Evolutionary conservation across 345 rosid species (phyloP).

Genomic region (Sonneratia alba): DNA sequence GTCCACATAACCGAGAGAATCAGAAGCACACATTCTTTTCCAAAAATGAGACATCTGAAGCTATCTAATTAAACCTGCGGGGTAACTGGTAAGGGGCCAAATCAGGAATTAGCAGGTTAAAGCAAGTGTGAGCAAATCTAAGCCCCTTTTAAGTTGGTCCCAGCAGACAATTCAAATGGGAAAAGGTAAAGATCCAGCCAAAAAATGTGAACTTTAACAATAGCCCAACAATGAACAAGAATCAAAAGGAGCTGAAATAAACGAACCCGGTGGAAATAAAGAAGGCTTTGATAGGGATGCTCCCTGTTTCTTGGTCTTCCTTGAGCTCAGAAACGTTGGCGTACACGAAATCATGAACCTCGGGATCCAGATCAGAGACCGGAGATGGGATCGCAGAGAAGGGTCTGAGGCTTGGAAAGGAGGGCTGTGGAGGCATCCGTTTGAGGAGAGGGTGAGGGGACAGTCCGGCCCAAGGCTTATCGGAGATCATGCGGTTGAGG

Average conservation of each 20-base stretch:
- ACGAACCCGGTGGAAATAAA: conserved; percentile 74
- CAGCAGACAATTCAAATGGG: not conserved
- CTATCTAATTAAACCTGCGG: not conserved
- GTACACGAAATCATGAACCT: not conserved
- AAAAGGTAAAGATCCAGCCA: not conserved
- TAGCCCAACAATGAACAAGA: not conserved
- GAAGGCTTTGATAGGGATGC: conserved; percentile 72
- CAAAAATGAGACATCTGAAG: not conserved
- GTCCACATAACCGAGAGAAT: not conserved
- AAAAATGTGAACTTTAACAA: not conserved
- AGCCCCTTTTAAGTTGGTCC: not conserved
- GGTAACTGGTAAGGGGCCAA: not conserved
- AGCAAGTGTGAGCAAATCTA: not conserved
- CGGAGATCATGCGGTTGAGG: conserved; percentile 18
- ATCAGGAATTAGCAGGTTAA: not conserved
- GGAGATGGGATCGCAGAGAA: conserved; percentile 54
- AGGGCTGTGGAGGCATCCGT: not conserved
- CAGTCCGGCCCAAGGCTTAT: conserved; percentile 7
- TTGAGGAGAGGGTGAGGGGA: conserved; percentile 4
- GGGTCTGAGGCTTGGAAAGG: conserved; percentile 18
- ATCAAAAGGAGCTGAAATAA: not conserved
- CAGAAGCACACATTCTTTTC: not conserved
- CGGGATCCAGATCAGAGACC: not conserved
- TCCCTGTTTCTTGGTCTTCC: conserved; percentile 53
- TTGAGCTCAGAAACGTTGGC: not conserved